Percentiles rank a stretch among this genome's conserved stretches.
These are phyloP conservation scores for Fusarium praegraminearum DNA, from an alignment of 2,329 filamentous ascomycete genomes.

Conservation along the genomic window DNA sequence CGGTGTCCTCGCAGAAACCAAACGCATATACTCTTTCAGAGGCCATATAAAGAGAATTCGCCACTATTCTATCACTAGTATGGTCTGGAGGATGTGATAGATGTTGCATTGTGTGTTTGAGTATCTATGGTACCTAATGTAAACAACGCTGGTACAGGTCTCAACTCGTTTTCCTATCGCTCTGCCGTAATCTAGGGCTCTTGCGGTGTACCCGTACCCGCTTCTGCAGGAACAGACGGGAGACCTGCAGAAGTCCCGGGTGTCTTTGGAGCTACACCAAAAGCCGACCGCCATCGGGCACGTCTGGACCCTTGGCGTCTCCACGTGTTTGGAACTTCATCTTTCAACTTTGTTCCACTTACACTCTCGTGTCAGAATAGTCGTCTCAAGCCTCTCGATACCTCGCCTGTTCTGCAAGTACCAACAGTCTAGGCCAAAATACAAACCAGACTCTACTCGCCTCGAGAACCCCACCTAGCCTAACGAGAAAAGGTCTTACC, in stretches of 20 bases:
- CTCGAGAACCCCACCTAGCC: neutral
- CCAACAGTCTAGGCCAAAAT: neutral
- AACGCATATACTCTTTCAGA: constrained; percentile 8
- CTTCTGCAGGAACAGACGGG: constrained; percentile 28
- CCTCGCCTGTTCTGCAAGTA: constrained; percentile 4
- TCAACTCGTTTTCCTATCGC: constrained; percentile 1
- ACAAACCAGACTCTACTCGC: neutral
- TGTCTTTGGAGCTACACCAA: constrained; percentile 10
- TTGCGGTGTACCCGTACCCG: constrained; percentile 21
- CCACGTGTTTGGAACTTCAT: constrained; percentile 25
- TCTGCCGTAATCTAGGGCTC: neutral
- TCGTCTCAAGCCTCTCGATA: constrained; percentile 1
- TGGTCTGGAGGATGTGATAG: neutral
- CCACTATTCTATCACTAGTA: neutral
- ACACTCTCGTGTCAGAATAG: constrained; percentile 10
- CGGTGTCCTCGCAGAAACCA: constrained; percentile 8
- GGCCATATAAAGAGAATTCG: neutral
- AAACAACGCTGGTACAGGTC: neutral
- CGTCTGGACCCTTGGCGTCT: constrained; percentile 31
- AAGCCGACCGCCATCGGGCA: constrained; percentile 27
- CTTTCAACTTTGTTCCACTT: constrained; percentile 6
- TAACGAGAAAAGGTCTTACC: constrained; percentile 3
- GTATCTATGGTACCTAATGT: neutral
- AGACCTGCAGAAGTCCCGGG: constrained; percentile 18
- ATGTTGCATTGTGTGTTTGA: neutral